phyloP scores from a whole-genome alignment of 805 yeast genomes.

The Candida palmyrensis region DNA sequence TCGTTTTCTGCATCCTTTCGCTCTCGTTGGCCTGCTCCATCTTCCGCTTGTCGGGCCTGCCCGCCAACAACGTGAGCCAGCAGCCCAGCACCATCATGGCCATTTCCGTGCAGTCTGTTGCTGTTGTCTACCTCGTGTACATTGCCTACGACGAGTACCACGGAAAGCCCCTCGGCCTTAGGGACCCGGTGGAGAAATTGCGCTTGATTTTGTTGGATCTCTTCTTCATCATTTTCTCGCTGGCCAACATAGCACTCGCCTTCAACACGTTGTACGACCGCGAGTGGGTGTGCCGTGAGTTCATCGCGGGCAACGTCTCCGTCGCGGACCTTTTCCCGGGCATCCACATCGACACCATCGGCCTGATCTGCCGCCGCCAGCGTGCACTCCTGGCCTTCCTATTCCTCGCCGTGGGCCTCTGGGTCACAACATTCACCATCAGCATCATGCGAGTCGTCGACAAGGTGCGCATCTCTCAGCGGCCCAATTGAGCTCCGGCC shows the following conservation, averaged over 20 bases:
- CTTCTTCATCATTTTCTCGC: conserved; percentile 79
- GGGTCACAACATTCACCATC: conserved; percentile 83
- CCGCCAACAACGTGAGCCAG: conserved; percentile 47
- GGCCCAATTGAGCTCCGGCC: conserved; percentile 7
- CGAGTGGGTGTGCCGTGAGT: conserved; percentile 63
- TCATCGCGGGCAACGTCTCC: too few species aligned
- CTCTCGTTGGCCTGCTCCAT: conserved; percentile 68
- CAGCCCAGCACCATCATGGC: conserved; percentile 94
- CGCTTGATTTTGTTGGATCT: conserved; percentile 77
- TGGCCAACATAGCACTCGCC: conserved; percentile 82
- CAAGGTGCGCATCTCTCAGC: conserved; percentile 33
- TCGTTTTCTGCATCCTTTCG: conserved; percentile 57
- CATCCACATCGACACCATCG: conserved; percentile 25
- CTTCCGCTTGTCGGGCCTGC: conserved; percentile 32
- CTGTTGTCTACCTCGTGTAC: conserved; percentile 70
- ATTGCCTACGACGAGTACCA: conserved; percentile 88
- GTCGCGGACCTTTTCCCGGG: conserved; percentile 21
- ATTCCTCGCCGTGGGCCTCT: conserved; percentile 66
- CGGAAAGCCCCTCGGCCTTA: conserved; percentile 86
- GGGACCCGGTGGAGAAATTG: conserved; percentile 81
- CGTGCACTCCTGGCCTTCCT: conserved; percentile 73
- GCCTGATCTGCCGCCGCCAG: conserved; percentile 71
- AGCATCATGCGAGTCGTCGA: conserved; percentile 81
- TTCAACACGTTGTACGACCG: conserved; percentile 78
- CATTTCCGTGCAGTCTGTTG: conserved; percentile 73